Evolutionary conservation across 768 basidiomycete genomes (phyloP).

Genomic region (Pseudohyphozyma bogoriensis): DNA sequence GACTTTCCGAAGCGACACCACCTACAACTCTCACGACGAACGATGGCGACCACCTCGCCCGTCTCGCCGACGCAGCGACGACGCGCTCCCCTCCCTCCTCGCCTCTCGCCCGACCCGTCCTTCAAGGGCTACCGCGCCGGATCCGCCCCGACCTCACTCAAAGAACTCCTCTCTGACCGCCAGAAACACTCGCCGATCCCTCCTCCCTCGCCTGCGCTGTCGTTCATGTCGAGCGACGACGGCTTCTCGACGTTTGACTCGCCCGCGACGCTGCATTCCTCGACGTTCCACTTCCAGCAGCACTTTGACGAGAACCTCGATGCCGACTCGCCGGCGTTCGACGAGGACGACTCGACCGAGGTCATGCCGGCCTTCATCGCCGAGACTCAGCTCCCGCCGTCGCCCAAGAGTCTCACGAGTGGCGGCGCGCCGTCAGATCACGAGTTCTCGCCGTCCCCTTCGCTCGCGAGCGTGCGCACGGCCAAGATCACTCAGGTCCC

Average conservation of each 20-base stretch:
- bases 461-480: conserved; percentile 17
- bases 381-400: conserved; percentile 35
- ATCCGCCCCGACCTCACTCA: neutral
- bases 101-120: too few species aligned
- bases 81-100: neutral
- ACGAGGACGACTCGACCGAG: conserved; percentile 25
- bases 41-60: neutral
- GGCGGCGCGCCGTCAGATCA: conserved; percentile 4
- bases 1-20: too few species aligned
- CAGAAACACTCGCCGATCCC: conserved; percentile 4
- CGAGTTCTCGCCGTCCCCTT: conserved; percentile 5
- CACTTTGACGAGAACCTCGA: conserved; percentile 3
- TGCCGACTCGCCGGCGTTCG: neutral
- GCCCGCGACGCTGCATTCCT: conserved; percentile 2
- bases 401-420: conserved; percentile 7
- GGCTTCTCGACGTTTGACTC: conserved; percentile 10
- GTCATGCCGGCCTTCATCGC: neutral
- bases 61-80: neutral
- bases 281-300: conserved; percentile 16
- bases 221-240: neutral
- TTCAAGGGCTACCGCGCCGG: neutral
- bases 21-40: too few species aligned
- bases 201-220: conserved; percentile 8
- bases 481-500: conserved; percentile 1
- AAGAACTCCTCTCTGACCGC: conserved; percentile 11